Conservation (phyloP, 768 basidiomycete species). For the Tricholoma saponaceum region DNA sequence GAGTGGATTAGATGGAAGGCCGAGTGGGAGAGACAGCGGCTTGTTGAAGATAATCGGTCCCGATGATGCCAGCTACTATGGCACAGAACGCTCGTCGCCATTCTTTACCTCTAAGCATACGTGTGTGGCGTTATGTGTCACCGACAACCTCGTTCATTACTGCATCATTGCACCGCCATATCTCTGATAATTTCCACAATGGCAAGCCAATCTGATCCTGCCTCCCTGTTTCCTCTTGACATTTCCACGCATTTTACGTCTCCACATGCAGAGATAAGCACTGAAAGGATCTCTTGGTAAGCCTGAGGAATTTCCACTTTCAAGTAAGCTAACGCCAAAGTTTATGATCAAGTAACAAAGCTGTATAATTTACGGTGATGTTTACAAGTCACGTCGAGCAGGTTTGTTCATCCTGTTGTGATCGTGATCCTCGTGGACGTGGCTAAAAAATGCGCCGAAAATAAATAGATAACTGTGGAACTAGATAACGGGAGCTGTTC, state of each 20-base stretch:
- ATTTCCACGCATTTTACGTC: not conserved
- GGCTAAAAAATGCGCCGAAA: no score
- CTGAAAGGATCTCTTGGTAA: no score
- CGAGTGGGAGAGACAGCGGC: constrained; percentile 43
- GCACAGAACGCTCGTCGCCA: not conserved
- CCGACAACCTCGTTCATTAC: not conserved
- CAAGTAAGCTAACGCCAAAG: no score
- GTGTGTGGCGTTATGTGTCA: not conserved
- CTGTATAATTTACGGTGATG: not conserved
- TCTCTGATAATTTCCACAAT: not conserved
- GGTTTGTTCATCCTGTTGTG: no score
- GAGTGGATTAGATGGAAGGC: constrained; percentile 69
- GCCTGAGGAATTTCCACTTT: no score
- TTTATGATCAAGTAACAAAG: not conserved
- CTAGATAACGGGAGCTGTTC: no score
- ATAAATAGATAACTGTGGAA: no score
- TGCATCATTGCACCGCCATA: not conserved
- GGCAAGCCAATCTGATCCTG: not conserved
- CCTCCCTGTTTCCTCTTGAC: not conserved
- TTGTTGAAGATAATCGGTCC: constrained; percentile 16
- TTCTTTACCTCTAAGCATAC: not conserved
- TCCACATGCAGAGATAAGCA: not conserved
- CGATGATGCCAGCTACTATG: constrained; percentile 5
- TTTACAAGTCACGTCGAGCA: no score
- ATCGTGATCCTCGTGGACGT: no score